Evolutionary conservation across 495 filamentous ascomycete genomes (phyloP).

Genomic region (Hyphodiscus hymeniophilus): DNA sequence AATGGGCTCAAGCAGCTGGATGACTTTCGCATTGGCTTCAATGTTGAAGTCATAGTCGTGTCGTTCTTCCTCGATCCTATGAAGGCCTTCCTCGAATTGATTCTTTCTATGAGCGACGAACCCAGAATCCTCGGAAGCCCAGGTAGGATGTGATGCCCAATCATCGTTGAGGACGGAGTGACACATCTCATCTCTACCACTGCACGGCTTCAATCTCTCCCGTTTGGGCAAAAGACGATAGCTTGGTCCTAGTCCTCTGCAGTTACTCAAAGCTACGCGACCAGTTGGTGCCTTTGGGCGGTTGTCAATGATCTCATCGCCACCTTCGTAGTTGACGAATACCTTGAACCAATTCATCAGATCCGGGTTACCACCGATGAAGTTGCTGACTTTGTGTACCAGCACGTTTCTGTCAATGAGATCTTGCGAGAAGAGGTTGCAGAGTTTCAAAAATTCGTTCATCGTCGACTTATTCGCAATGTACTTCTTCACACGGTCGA

Average conservation of each 20-base stretch:
- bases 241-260: conserved; percentile 85
- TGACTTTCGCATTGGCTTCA: conserved; percentile 84
- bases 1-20: conserved; percentile 91
- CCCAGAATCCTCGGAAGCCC: conserved; percentile 97
- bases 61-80: conserved; percentile 94
- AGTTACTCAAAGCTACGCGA: conserved; percentile 83
- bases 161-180: conserved; percentile 88
- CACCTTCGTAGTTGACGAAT: conserved; percentile 64
- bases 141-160: conserved; percentile 98
- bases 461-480: conserved; percentile 85
- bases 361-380: conserved; percentile 82
- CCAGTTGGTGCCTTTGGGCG: conserved; percentile 62
- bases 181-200: conserved; percentile 90
- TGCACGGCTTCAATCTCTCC: conserved; percentile 80
- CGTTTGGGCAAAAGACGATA: conserved; percentile 81
- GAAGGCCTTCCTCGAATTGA: conserved; percentile 80
- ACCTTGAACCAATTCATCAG: conserved; percentile 76
- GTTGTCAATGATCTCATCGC: conserved; percentile 73
- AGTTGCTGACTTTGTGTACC: conserved; percentile 70
- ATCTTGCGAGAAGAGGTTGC: conserved; percentile 87
- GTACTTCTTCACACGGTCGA: conserved; percentile 94
- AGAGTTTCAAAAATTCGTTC: conserved; percentile 91
- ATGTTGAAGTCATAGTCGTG: conserved; percentile 99
- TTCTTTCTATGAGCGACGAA: conserved; percentile 99
- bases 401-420: conserved; percentile 76